These are phyloP conservation scores for Chaetomium olivaceum DNA, from an alignment of 2,329 filamentous ascomycete genomes.

Conservation along the genomic window DNA sequence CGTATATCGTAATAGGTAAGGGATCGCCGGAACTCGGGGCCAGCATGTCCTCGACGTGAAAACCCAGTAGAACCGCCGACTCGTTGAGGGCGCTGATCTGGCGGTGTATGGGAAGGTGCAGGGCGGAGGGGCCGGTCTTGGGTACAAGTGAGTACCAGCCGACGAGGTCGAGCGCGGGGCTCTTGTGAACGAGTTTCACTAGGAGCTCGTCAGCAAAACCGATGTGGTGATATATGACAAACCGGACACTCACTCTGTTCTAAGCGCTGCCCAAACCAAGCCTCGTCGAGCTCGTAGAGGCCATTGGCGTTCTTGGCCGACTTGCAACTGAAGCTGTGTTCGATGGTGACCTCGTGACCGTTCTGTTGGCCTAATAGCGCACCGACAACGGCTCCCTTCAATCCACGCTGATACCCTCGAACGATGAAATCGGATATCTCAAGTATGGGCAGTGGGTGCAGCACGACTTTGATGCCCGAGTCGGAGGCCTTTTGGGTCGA, in stretches of 20 bases:
- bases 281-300: slow-evolving; percentile 62
- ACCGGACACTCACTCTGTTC: slow-evolving; percentile 70
- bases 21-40: slow-evolving; percentile 67
- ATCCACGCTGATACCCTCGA: slow-evolving; percentile 76
- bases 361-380: slow-evolving; percentile 90
- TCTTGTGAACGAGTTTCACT: slow-evolving; percentile 90
- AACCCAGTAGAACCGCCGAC: slow-evolving; percentile 81
- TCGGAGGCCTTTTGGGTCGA: slow-evolving; percentile 69
- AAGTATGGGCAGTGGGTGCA: slow-evolving; percentile 93
- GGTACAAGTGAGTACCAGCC: slow-evolving; percentile 88
- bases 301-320: slow-evolving; percentile 52
- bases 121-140: slow-evolving; percentile 67
- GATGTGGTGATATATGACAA: too few relatives aligned
- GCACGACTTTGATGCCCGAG: slow-evolving; percentile 73
- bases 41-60: slow-evolving; percentile 68
- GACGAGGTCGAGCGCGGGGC: slow-evolving; percentile 78
- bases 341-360: slow-evolving; percentile 85
- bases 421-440: slow-evolving; percentile 97
- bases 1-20: slow-evolving; percentile 87
- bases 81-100: slow-evolving; percentile 82
- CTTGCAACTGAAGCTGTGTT: slow-evolving; percentile 87
- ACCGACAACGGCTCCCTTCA: slow-evolving; percentile 76
- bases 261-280: slow-evolving; percentile 75
- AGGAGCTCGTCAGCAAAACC: slow-evolving; percentile 17
- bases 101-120: slow-evolving; percentile 72